phyloP scores from a whole-genome alignment of 192 early-diverging fungal species.

The Podila epigama region DNA sequence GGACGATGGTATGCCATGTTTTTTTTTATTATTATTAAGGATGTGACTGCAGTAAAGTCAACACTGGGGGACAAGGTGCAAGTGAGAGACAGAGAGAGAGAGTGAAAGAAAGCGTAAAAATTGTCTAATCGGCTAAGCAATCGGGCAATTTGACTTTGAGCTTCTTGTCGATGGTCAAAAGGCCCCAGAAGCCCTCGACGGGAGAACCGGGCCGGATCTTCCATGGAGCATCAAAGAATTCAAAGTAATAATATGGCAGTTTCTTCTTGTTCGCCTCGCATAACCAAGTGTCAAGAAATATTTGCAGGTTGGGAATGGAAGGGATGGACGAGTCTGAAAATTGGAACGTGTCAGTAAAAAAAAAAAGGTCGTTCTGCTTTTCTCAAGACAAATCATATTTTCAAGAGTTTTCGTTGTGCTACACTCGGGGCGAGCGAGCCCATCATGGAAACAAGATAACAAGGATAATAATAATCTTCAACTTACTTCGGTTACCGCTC shows the following conservation, averaged over 20 bases:
- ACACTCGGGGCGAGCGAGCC: too few relatives aligned
- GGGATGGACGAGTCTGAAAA: slow-evolving; percentile 40
- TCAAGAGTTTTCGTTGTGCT: too few relatives aligned
- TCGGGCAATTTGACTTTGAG: slow-evolving; percentile 52
- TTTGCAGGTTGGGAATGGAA: slow-evolving; percentile 47
- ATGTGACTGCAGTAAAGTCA: too few relatives aligned
- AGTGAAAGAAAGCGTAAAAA: too few relatives aligned
- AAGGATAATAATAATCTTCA: neutral
- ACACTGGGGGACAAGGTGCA: too few relatives aligned
- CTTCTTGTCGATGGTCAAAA: slow-evolving; percentile 44
- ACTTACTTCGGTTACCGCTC: slow-evolving; percentile 17
- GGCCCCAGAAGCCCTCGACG: slow-evolving; percentile 50
- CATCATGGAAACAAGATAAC: slow-evolving; percentile 2
- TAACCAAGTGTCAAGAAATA: slow-evolving; percentile 50
- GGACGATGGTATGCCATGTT: too few relatives aligned
- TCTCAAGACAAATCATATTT: too few relatives aligned
- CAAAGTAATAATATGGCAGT: slow-evolving; percentile 53
- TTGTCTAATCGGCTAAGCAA: too few relatives aligned
- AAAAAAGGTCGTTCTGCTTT: neutral
- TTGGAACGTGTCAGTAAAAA: neutral
- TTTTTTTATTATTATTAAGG: too few relatives aligned
- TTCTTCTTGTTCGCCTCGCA: slow-evolving; percentile 50
- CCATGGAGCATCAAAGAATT: slow-evolving; percentile 58
- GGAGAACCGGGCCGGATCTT: slow-evolving; percentile 51
- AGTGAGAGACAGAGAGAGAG: too few relatives aligned